Percentiles rank a stretch among this genome's conserved stretches.
Conservation (phyloP, 805 yeast species). For the Candida railenensis region DNA sequence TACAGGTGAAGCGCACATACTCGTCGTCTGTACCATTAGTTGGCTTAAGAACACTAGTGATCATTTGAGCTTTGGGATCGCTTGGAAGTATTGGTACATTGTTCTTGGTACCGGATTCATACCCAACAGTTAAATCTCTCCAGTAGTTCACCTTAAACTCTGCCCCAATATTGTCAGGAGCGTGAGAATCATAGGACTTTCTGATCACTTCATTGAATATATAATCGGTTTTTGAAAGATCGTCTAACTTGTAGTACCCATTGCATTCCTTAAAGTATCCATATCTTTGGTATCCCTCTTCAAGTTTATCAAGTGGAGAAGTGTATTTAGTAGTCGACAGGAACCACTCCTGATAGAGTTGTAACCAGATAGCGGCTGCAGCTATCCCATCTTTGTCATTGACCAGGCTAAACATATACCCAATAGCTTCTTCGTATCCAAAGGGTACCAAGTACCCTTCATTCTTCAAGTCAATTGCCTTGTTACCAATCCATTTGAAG, state of each 20-base stretch:
- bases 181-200: slow-evolving; percentile 18
- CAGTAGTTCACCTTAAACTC: slow-evolving; percentile 55
- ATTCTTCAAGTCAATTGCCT: slow-evolving; percentile 67
- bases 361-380: slow-evolving; percentile 75
- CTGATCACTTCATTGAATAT: slow-evolving; percentile 58
- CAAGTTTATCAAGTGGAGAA: slow-evolving; percentile 50
- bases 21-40: slow-evolving; percentile 18
- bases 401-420: slow-evolving; percentile 81
- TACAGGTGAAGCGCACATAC: slow-evolving; percentile 69
- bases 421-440: slow-evolving; percentile 95
- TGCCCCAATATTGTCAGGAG: slow-evolving; percentile 54
- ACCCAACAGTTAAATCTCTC: slow-evolving; percentile 86
- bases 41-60: slow-evolving; percentile 55
- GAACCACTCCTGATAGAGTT: slow-evolving; percentile 59
- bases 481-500: slow-evolving; percentile 96
- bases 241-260: slow-evolving; percentile 75
- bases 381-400: slow-evolving; percentile 93
- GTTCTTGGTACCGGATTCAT: slow-evolving; percentile 64
- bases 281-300: slow-evolving; percentile 57
- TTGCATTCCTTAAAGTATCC: slow-evolving; percentile 86
- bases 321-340: slow-evolving; percentile 18
- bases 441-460: slow-evolving; percentile 75
- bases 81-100: slow-evolving; percentile 64
- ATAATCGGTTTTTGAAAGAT: slow-evolving; percentile 46
- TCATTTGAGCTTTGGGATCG: slow-evolving; percentile 80